Base-by-base conservation (phyloP, 208 protist genomes). In the Sergeia podlipaevii region DNA sequence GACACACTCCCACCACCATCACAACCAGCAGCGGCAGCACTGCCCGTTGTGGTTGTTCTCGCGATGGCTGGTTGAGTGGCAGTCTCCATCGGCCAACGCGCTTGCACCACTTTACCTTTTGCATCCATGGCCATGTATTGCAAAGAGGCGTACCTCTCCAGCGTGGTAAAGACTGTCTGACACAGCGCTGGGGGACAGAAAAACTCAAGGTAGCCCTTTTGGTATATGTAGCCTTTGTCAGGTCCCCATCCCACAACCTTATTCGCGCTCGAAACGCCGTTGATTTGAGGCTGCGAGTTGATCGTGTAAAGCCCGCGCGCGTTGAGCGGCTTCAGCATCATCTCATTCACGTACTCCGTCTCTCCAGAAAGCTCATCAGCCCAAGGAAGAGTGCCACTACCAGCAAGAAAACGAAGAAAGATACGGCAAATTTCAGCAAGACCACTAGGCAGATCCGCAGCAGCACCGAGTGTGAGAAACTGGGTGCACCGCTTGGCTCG, bases 281-380 rank as follows among this genome's bases (percentile, higher is more conserved):
- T 97, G 24, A 97, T 74, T 5, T 47, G 54, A 7, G 92, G 91
- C 78, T 98, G 97, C 13, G 61, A 81, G 72, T 97, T 97, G 39
- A 97, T 98, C 15, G 93, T 98, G 34, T 96, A 86, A 36, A 97
- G 78, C 11, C 93, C 95, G 34, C 75, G 48, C 17, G 65, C 56
- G 54, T 97, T 97, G 2, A 98, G 50, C 4, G 65, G 68, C 41
- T 78, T 65, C 23, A 88, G 39, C 6, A 98, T 44, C 27, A 70
- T 7, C n/a, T 80, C 65, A 24, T 68, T 54, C 29, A 98, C 83
- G 30, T 57, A 58, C 18, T 54, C 63, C 4, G 84, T 80, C 50
- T 95, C 85, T 13, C 60, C 48, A 18, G 68, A 64, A 17, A 93
- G 51, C 45, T 75, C 58, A 17, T 94, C 82, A 32, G 70, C 73